Conservation (phyloP, 768 basidiomycete genomes). For the Cystofilobasidium capitatum region DNA sequence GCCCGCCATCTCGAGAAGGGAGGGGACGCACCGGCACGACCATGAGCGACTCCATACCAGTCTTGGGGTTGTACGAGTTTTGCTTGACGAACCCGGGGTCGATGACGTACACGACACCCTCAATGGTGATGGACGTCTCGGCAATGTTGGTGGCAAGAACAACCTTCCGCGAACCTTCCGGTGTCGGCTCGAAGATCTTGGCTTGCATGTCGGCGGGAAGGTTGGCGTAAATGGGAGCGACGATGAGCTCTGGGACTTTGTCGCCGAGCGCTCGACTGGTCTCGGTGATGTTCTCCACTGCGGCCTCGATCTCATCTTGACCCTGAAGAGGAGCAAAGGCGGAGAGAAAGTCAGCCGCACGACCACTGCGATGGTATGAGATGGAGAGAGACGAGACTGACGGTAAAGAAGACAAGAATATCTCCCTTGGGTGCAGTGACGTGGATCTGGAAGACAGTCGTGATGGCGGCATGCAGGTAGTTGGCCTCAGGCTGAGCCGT, state of each 20-base stretch:
- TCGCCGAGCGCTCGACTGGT: slow-evolving; percentile 90
- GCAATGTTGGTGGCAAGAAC: slow-evolving; percentile 98
- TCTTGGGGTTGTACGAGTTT: slow-evolving; percentile 95
- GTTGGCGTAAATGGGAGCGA: slow-evolving; percentile 98
- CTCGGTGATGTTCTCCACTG: slow-evolving; percentile 90
- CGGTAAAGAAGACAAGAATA: slow-evolving; percentile 93
- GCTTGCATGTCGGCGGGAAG: slow-evolving; percentile 99
- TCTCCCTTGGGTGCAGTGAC: slow-evolving; percentile 97
- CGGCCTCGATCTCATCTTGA: slow-evolving; percentile 98
- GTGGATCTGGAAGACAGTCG: slow-evolving; percentile 97
- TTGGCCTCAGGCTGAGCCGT: slow-evolving; percentile 99
- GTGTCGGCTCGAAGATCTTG: slow-evolving; percentile 98
- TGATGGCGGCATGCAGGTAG: slow-evolving; percentile 96
- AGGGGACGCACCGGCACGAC: slow-evolving; percentile 72
- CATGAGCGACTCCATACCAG: slow-evolving; percentile 93
- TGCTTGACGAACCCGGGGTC: slow-evolving; percentile 99
- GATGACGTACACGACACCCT: slow-evolving; percentile 97
- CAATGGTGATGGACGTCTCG: slow-evolving; percentile 99
- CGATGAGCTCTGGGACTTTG: slow-evolving; percentile 84
- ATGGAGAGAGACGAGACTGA: slow-evolving; percentile 40
- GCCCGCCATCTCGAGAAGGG: neutral
- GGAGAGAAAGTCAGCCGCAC: neutral
- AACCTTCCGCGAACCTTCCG: slow-evolving; percentile 90
- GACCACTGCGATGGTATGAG: neutral
- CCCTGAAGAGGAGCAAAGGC: slow-evolving; percentile 47